phyloP scores from a whole-genome alignment of 768 basidiomycete genomes.

The Macrolepiota fuliginosa region DNA sequence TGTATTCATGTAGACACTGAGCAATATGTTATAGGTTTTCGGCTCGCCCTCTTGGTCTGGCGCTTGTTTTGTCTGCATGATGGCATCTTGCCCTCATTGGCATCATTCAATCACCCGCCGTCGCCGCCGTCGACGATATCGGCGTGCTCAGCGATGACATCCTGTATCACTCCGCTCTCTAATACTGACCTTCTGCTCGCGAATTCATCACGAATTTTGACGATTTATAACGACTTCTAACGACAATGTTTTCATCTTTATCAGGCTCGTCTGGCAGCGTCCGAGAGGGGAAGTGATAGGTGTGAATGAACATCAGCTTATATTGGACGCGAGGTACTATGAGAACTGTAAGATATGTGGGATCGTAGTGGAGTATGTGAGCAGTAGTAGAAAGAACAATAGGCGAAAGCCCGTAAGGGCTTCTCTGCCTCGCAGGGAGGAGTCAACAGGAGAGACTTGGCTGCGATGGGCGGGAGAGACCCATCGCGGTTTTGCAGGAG shows the following conservation, averaged over 20 bases:
- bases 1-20: neutral
- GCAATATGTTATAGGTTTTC: neutral
- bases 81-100: constrained; percentile 1
- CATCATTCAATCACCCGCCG: neutral
- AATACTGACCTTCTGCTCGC: constrained; percentile 6
- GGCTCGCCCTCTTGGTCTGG: constrained; percentile 3
- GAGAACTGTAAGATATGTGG: too few species aligned
- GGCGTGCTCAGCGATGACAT: neutral
- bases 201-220: constrained; percentile 1
- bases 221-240: constrained; percentile 12
- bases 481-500: too few species aligned
- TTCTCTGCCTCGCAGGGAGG: too few species aligned
- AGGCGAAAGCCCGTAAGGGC: too few species aligned
- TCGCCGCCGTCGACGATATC: constrained; percentile 9
- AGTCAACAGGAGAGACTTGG: too few species aligned
- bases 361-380: too few species aligned
- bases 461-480: too few species aligned
- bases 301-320: too few species aligned
- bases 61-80: neutral
- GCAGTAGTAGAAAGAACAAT: too few species aligned
- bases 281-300: too few species aligned
- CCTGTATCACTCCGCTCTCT: neutral
- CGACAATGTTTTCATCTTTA: constrained; percentile 7
- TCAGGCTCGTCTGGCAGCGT: too few species aligned
- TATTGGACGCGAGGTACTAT: too few species aligned